Conservation (phyloP, 345 rosid genomes). For the Raphanus sativus region DNA sequence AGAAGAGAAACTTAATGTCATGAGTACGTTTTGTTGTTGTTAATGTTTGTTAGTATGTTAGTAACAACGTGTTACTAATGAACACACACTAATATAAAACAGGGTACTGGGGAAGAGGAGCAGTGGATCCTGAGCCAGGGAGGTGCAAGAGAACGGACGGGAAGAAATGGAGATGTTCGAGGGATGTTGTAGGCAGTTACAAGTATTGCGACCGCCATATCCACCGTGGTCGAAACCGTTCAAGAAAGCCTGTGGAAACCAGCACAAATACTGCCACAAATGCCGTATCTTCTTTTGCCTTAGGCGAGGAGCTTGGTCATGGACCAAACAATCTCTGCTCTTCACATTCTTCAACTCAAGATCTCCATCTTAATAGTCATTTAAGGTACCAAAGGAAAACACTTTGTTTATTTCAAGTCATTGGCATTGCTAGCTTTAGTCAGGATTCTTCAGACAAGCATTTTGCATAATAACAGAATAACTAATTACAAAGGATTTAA, state of each 20-base stretch:
- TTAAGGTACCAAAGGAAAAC: slow-evolving; percentile 28
- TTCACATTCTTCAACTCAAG: slow-evolving; percentile 30
- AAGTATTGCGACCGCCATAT: slow-evolving; percentile 98
- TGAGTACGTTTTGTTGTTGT: background rate
- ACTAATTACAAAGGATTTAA: background rate
- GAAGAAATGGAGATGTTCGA: slow-evolving; percentile 94
- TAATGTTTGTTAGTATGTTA: background rate
- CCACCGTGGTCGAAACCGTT: slow-evolving; percentile 99
- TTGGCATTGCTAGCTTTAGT: background rate
- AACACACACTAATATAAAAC: background rate
- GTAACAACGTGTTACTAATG: background rate
- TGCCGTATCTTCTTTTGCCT: slow-evolving; percentile 20
- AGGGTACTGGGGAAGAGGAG: slow-evolving; percentile 59
- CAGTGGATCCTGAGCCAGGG: slow-evolving; percentile 77
- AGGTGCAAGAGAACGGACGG: slow-evolving; percentile 87
- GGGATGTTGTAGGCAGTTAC: slow-evolving; percentile 70
- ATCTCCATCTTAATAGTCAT: slow-evolving; percentile 29
- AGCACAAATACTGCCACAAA: slow-evolving; percentile 2
- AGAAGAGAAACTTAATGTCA: background rate
- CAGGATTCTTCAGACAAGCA: background rate
- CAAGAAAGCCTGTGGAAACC: slow-evolving; percentile 99
- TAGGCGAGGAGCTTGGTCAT: slow-evolving; percentile 28
- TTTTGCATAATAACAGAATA: background rate
- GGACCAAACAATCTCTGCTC: slow-evolving; percentile 24
- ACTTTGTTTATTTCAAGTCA: slow-evolving; percentile 17